Evolutionary conservation across 2,329 filamentous ascomycete genomes (phyloP).

Genomic region (Boeremia lycopersici): DNA sequence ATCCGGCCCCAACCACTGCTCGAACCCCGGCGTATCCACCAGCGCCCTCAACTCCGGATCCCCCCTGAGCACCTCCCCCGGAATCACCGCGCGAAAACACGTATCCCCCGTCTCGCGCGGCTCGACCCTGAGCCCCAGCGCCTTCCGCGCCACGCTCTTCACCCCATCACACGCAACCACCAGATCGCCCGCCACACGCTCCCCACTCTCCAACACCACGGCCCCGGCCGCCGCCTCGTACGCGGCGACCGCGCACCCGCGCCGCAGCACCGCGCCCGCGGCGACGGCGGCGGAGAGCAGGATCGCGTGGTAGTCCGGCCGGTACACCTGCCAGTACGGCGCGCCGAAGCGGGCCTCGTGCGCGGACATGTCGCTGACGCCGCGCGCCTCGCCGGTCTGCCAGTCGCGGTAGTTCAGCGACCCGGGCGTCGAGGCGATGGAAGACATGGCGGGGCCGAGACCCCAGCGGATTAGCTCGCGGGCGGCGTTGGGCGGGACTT

Average conservation of each 20-base stretch:
- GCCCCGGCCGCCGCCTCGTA: not conserved
- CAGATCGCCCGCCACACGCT: not conserved
- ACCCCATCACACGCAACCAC: not conserved
- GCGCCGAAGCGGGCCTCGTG: not conserved
- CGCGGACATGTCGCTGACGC: not conserved
- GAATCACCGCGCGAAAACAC: not conserved
- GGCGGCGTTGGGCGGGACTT: conserved; percentile 35
- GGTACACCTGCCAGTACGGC: not conserved
- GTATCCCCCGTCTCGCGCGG: not conserved
- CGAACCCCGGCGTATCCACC: not conserved
- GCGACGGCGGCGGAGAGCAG: not conserved
- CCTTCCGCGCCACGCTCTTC: not conserved
- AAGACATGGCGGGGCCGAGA: too few relatives aligned
- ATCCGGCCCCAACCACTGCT: conserved; percentile 42
- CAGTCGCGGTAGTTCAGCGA: not conserved
- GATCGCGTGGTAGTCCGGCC: not conserved
- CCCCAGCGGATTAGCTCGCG: conserved; percentile 55
- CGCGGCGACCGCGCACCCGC: not conserved
- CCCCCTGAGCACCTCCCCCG: not conserved
- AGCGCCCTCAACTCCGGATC: conserved; percentile 5
- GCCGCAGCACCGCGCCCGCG: not conserved
- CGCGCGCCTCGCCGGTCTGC: not conserved
- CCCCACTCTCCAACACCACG: not conserved
- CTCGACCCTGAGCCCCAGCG: not conserved
- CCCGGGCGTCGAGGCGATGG: not conserved